phyloP scores from a whole-genome alignment of 2,329 filamentous ascomycete genomes.

The Fusarium sp. region DNA sequence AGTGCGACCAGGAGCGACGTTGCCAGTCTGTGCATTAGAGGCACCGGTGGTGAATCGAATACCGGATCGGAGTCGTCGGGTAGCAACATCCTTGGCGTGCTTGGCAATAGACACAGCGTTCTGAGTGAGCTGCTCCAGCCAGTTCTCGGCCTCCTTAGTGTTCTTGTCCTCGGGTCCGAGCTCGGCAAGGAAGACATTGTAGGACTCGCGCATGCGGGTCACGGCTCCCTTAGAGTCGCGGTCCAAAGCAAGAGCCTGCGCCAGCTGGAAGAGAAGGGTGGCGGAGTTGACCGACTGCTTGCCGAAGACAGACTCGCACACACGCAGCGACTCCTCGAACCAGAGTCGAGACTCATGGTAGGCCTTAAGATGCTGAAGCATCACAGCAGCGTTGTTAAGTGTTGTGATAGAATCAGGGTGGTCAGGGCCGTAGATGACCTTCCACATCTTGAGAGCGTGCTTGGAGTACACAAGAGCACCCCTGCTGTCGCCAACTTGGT shows the following conservation, averaged over 20 bases:
- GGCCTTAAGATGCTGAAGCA: conserved; percentile 95
- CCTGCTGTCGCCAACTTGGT: conserved; percentile 91
- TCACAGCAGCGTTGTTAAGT: conserved; percentile 98
- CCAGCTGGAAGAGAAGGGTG: conserved; percentile 96
- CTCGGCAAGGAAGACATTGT: conserved; percentile 91
- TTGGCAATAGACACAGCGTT: conserved; percentile 96
- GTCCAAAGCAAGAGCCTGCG: conserved; percentile 95
- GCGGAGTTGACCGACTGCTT: conserved; percentile 93
- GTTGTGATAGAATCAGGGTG: conserved; percentile 99
- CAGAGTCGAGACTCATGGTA: conserved; percentile 95
- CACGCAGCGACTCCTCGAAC: conserved; percentile 93
- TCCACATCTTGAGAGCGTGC: conserved; percentile 96
- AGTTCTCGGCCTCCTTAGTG: conserved; percentile 97
- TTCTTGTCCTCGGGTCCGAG: conserved; percentile 94
- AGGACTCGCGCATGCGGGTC: conserved; percentile 94
- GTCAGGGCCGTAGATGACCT: conserved; percentile 92
- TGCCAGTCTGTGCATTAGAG: conserved; percentile 47
- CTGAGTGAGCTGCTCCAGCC: conserved; percentile 95
- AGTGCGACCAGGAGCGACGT: conserved; percentile 54
- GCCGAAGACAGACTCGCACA: conserved; percentile 92
- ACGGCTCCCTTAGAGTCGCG: conserved; percentile 94
- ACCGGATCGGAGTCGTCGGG: conserved; percentile 78
- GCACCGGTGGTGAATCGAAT: conserved; percentile 73
- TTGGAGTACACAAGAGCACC: conserved; percentile 89
- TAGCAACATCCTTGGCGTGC: conserved; percentile 89